Evolutionary conservation across 2,329 filamentous ascomycete genomes (phyloP), one percentile per base, ranked within the genome.

Genomic region (Diaporthe caulivora): DNA sequence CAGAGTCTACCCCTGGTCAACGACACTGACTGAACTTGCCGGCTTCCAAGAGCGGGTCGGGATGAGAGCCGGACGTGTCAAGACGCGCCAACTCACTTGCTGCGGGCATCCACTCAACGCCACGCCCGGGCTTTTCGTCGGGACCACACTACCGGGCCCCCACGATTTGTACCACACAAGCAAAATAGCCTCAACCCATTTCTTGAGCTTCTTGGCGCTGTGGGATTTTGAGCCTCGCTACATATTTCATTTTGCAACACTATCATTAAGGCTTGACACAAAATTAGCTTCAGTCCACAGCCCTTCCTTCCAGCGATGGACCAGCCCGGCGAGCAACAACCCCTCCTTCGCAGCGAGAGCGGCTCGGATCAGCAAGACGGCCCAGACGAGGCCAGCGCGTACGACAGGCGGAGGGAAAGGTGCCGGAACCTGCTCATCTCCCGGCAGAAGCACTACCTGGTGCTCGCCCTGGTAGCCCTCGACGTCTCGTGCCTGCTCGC

Each of bases 401-500:
- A 75, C 24, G 64, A 31, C 37, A 67, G 53, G 44, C 70, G 57
- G 18, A 70, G 49, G n/a, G 11, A 18, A n/a, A 58, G 26, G 17
- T 74, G 70, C 34, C 72, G 42, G 53, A 29, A 24, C n/a, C 47
- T 75, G 51, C 72, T 75, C 4, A 21, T 74, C 34, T 80, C 80
- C 60, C 78, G 78, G 67, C 47, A 79, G 54, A 87, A 87, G 78
- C 86, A 88, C 77, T 87, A 83, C 78, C 60, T 84, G 62, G 77
- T 87, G 75, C 80, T 88, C 76, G 79, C 77, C 4, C 77, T 87
- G 18, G 84, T 88, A 44, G 78, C 84, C 6, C 79, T 88, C 51
- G 86, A 88, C 75, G 85, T 87, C 57, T 79, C 80, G 0, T 83
- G 83, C 37, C 83, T 88, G 68, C 78, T 88, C 54, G 81, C 82